phyloP scores from a whole-genome alignment of 2,329 filamentous ascomycete species.

The Dothiorella sarmentorum region DNA sequence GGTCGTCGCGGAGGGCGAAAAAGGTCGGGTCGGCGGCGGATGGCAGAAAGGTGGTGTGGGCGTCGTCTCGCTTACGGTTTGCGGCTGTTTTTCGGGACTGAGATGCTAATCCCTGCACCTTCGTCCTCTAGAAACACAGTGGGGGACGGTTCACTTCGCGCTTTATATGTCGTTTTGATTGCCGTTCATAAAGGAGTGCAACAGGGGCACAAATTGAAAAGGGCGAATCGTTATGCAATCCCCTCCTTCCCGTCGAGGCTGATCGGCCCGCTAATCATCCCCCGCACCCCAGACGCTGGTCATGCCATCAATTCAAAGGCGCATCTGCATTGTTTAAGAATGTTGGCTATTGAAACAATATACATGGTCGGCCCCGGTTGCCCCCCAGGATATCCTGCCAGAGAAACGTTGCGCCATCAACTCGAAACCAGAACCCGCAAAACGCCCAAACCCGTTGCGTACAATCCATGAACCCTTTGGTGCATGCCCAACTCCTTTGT shows the following conservation, averaged over 20 bases:
- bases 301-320: not conserved
- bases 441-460: not conserved
- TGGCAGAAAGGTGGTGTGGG: conserved; percentile 16
- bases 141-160: not conserved
- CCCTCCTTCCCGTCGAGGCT: not conserved
- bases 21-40: not conserved
- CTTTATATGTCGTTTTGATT: not conserved
- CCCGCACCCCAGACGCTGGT: not conserved
- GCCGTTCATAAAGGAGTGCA: not conserved
- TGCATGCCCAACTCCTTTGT: not conserved
- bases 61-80: conserved; percentile 10
- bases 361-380: not conserved
- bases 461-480: not conserved
- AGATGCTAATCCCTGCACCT: not conserved
- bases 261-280: not conserved
- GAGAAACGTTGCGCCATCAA: not conserved
- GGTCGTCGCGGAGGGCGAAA: conserved; percentile 16
- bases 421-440: not conserved
- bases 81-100: not conserved
- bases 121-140: not conserved
- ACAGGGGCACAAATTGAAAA: not conserved
- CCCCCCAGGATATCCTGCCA: not conserved
- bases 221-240: not conserved
- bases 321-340: not conserved
- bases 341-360: not conserved